Conservation (phyloP, 2,329 filamentous ascomycete species). For the Nemania sp. region DNA sequence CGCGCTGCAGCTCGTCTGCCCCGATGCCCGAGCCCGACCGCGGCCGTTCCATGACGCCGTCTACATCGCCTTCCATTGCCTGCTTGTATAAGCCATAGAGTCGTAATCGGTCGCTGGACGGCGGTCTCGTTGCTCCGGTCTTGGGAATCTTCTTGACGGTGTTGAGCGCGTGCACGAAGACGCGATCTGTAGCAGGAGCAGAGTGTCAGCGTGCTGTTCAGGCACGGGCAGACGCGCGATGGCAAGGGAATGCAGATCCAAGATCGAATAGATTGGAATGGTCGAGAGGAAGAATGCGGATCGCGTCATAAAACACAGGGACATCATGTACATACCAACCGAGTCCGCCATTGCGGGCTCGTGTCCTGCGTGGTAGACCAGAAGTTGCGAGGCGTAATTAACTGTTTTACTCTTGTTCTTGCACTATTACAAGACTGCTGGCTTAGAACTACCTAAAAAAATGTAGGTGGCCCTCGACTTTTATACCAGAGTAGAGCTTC, state of each 20-base stretch:
- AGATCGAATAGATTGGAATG: neutral
- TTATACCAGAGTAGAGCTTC: no score
- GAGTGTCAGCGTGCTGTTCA: conserved; percentile 10
- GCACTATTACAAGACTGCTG: no score
- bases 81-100: conserved; percentile 99
- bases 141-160: conserved; percentile 97
- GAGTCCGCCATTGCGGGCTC: conserved; percentile 53
- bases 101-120: conserved; percentile 79
- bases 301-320: neutral
- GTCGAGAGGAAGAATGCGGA: neutral
- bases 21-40: conserved; percentile 51
- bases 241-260: no score
- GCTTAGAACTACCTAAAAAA: no score
- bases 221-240: neutral
- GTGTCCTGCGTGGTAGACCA: conserved; percentile 18
- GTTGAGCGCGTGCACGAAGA: conserved; percentile 98
- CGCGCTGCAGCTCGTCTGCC: conserved; percentile 58
- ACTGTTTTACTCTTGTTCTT: neutral
- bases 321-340: conserved; percentile 46
- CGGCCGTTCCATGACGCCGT: conserved; percentile 89
- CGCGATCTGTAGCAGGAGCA: conserved; percentile 68
- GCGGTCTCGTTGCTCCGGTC: conserved; percentile 86
- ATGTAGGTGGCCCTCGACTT: no score
- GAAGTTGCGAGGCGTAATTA: conserved; percentile 6
- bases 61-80: conserved; percentile 97